Evolutionary conservation across 305 asterid genomes (phyloP), one percentile per base, ranked within the genome.

Genomic region (Andrographis paniculata): DNA sequence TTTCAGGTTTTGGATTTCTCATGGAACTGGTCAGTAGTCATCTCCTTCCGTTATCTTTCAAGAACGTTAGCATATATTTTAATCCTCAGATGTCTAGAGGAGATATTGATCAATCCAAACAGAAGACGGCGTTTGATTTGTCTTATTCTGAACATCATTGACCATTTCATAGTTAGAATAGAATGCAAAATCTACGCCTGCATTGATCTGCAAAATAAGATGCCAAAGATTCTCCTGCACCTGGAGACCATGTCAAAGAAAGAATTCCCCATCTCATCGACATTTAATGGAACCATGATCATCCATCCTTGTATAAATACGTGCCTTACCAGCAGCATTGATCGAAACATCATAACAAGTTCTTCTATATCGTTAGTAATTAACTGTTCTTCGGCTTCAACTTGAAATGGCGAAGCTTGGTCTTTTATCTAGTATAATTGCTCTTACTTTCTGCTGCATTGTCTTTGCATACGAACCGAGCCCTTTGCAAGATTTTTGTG

Each of bases 401-500:
- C 18, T 49, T 11, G 23, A 46, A 23, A 61, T 64, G 70, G 56
- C 61, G 5, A 41, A 21, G 4, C 28, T 1, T 16, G 6, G 18
- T 8, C 14, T 59, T 35, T 48, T 54, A 9, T n/a, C 50, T 21
- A 20, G 47, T 55, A 15, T 61, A 21, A 9, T 58, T 20, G 43
- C 57, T 30, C 53, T 62, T 12, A 37, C 17, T 58, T 43, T 62
- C 48, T 12, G 35, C 41, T 40, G 22, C 49, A 6, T 51, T 39
- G 55, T 52, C 38, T 20, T 46, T 50, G 72, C 69, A 46, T 69
- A 53, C 24, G 72, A 58, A 21, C 69, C 72, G 7, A 48, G 53
- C 35, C 69, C 72, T 2, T 50, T 65, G 63, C 76, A 65, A 57
- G 72, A 69, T 36, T 65, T 69, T 52, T 69, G 72, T 39, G 65